These are phyloP conservation scores for Sechiopsis laciniata DNA, from an alignment of 306 rosid species.

Conservation along the genomic window DNA sequence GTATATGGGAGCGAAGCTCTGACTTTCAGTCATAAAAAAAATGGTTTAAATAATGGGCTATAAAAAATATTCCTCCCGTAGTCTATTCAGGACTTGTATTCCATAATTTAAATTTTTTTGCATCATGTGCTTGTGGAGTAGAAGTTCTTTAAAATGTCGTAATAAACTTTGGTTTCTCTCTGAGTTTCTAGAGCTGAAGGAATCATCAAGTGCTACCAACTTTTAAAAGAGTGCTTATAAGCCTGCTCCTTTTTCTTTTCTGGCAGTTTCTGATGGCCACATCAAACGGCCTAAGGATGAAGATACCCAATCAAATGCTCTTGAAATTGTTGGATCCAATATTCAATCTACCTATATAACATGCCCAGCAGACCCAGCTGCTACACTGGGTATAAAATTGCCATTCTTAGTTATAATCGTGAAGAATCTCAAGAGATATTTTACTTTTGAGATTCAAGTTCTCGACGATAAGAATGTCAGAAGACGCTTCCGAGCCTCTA, in stretches of 20 bases:
- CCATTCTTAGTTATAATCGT: slow-evolving; percentile 84
- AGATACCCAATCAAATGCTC: slow-evolving; percentile 88
- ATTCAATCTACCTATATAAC: slow-evolving; percentile 86
- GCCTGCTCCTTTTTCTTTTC: neutral
- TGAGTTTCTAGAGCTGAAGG: neutral
- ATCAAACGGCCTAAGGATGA: slow-evolving; percentile 91
- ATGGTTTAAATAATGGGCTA: neutral
- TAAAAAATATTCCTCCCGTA: neutral
- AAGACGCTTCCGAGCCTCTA: slow-evolving; percentile 89
- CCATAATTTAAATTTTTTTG: neutral
- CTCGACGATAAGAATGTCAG: slow-evolving; percentile 90
- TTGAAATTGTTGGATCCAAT: slow-evolving; percentile 86
- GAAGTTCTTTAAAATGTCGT: no score
- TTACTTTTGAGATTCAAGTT: slow-evolving; percentile 93
- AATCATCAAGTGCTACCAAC: neutral
- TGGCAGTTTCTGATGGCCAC: slow-evolving; percentile 76
- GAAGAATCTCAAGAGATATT: slow-evolving; percentile 86
- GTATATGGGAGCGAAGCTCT: no score
- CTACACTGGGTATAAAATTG: slow-evolving; percentile 89
- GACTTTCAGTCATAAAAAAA: no score
- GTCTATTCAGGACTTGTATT: neutral
- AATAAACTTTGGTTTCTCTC: no score
- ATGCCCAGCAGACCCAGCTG: slow-evolving; percentile 95
- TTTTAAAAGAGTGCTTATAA: neutral
- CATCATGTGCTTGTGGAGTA: neutral